phyloP scores from a whole-genome alignment of 2,329 filamentous ascomycete species.

The Ramularia endophylla region DNA sequence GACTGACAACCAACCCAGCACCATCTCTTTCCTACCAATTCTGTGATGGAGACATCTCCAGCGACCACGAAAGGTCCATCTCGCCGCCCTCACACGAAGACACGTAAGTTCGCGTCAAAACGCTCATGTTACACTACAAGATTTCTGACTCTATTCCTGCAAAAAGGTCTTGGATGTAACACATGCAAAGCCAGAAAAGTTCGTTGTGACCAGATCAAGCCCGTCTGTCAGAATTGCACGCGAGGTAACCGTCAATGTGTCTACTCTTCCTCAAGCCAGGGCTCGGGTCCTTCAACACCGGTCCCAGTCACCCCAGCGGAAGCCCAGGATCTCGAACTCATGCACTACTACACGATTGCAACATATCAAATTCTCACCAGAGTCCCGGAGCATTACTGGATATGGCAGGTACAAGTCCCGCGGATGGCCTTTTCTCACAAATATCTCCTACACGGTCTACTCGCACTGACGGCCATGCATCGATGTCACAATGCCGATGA shows the following conservation, averaged over 20 bases:
- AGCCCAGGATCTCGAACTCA: conserved; percentile 17
- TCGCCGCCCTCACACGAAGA: conserved; percentile 19
- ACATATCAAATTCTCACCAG: conserved; percentile 14
- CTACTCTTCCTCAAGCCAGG: conserved; percentile 11
- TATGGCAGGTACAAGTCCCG: conserved; percentile 15
- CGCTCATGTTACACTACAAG: no score
- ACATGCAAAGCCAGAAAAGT: conserved; percentile 20
- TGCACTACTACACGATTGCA: conserved; percentile 19
- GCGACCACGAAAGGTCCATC: conserved; percentile 6
- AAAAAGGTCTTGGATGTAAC: conserved; percentile 8
- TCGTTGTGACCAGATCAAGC: conserved; percentile 19
- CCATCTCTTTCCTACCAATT: no score
- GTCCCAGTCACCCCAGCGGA: conserved; percentile 2
- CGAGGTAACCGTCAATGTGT: conserved; percentile 16
- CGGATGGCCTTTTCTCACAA: conserved; percentile 14
- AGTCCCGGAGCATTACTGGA: conserved; percentile 4
- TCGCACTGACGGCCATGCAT: conserved; percentile 15
- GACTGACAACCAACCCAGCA: no score
- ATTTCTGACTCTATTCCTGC: no score
- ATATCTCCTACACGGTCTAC: conserved; percentile 18
- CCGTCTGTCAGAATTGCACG: conserved; percentile 19
- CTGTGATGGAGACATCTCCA: no score
- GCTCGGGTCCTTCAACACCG: conserved; percentile 7
- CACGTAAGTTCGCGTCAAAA: conserved; percentile 4
- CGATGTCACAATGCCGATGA: conserved; percentile 9